Evolutionary conservation across 2,329 filamentous ascomycete genomes (phyloP), one percentile per base, ranked within the genome.

Genomic region (Alternaria sp.): DNA sequence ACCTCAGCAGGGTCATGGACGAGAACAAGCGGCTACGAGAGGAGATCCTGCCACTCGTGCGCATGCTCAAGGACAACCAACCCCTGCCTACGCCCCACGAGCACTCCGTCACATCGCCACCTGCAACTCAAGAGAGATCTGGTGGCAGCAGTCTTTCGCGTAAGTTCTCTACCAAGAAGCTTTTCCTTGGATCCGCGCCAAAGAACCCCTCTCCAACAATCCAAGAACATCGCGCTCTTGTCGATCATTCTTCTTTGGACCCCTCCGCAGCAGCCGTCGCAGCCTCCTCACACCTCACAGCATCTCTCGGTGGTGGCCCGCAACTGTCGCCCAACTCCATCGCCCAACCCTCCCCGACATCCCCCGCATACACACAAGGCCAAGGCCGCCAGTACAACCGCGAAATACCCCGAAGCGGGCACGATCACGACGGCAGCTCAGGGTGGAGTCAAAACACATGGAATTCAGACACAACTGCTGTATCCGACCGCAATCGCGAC

Each of bases 11-110:
- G 43, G 80, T 85, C 57, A 71, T 91, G 12, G 93, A 97, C 44
- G 94, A 98, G 77, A 97, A 97, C 78, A 88, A 91, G 71, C 90
- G 93, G 69, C 82, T 99, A 67, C 88, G 96, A 60, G 95, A 98
- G 80, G 96, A 99, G 76, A 89, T 97, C 75, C 85, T 98, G 30
- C 95, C 96, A 4, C 90, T 97, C 19, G 88, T 97, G 74, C 92
- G 94, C 66, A 89, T 97, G 75, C 91, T 90, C 73, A 98, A 98
- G 82, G 94, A 98, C 77, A 91, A 91, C 72, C 92, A 93, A 76
- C 95, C 95, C 36, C 84, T 98, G 21, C 71, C 71, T 47, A 83
- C 83, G 40, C 81, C 82, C 26, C 74, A 79, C 61, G 77, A 80
- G n/a, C 76, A 77, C 59, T 46, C 64, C 40, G 61, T 79, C 62